Percentiles rank a stretch among this genome's conserved stretches.
These are phyloP conservation scores for Linnemannia elongata DNA, from an alignment of 192 early-diverging fungal genomes.

Conservation along the genomic window DNA sequence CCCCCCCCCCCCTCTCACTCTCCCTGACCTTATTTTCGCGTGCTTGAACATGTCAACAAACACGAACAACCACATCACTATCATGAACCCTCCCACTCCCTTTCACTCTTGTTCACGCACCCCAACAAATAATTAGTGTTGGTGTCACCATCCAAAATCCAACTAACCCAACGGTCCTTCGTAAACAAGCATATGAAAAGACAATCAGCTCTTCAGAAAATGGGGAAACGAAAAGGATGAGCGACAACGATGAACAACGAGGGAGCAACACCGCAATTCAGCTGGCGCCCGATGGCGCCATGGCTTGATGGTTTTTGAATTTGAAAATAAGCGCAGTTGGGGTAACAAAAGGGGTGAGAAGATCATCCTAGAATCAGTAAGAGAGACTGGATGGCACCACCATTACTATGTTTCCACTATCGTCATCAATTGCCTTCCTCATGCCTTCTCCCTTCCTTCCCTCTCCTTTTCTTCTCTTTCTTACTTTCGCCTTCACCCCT, in stretches of 20 bases:
- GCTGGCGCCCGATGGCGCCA: constrained; percentile 6
- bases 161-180: background rate
- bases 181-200: constrained; percentile 5
- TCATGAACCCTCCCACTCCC: background rate
- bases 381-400: background rate
- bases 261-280: background rate
- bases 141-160: background rate
- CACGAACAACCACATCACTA: background rate
- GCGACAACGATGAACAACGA: background rate
- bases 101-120: background rate
- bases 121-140: constrained; percentile 1
- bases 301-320: background rate
- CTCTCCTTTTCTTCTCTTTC: background rate
- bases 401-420: background rate
- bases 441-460: background rate
- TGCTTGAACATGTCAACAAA: background rate
- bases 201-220: background rate
- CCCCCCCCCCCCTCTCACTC: too few relatives aligned
- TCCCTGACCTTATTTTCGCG: background rate
- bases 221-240: background rate
- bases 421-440: background rate
- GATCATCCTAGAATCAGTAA: background rate
- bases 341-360: background rate
- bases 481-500: background rate
- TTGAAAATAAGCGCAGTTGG: background rate